phyloP scores from a whole-genome alignment of 139 green algal species.

The Chlorella sp. region DNA sequence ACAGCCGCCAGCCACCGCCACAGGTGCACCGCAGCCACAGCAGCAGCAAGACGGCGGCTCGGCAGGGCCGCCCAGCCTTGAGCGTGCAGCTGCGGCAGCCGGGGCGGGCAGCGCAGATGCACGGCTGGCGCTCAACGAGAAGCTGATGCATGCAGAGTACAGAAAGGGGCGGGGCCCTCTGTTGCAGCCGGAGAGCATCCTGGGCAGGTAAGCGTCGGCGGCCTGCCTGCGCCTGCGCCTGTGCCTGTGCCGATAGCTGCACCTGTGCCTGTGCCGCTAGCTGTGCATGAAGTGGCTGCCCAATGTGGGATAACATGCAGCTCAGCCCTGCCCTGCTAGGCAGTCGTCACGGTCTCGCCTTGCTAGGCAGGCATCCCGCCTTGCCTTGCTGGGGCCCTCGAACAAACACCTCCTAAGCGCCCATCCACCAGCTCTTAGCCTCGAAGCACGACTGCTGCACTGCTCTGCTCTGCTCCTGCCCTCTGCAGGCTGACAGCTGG shows the following conservation, averaged over 20 bases:
- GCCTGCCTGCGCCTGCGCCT: not conserved
- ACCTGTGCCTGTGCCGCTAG: not conserved
- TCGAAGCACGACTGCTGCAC: not conserved
- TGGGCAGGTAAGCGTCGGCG: conserved; percentile 2
- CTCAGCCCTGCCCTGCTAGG: not conserved
- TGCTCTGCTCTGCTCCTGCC: not conserved
- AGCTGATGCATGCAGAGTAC: conserved; percentile 27
- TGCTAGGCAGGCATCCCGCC: too few relatives aligned
- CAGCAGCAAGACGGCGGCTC: not conserved
- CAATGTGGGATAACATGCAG: not conserved
- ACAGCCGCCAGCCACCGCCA: not conserved
- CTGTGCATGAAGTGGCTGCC: not conserved
- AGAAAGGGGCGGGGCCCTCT: conserved; percentile 16
- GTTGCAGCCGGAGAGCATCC: conserved; percentile 12
- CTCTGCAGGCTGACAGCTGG: not conserved
- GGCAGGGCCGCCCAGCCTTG: not conserved
- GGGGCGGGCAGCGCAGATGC: not conserved
- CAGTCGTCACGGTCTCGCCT: too few relatives aligned
- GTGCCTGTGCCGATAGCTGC: too few relatives aligned
- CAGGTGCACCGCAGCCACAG: not conserved
- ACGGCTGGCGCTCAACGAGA: not conserved
- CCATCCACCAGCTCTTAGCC: too few relatives aligned
- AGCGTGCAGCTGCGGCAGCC: not conserved
- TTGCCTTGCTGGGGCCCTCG: not conserved
- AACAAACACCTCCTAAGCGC: too few relatives aligned